Evolutionary conservation across 768 basidiomycete genomes (phyloP), one percentile per base, ranked within the genome.

Genomic region (Hygrocybe coccinea): DNA sequence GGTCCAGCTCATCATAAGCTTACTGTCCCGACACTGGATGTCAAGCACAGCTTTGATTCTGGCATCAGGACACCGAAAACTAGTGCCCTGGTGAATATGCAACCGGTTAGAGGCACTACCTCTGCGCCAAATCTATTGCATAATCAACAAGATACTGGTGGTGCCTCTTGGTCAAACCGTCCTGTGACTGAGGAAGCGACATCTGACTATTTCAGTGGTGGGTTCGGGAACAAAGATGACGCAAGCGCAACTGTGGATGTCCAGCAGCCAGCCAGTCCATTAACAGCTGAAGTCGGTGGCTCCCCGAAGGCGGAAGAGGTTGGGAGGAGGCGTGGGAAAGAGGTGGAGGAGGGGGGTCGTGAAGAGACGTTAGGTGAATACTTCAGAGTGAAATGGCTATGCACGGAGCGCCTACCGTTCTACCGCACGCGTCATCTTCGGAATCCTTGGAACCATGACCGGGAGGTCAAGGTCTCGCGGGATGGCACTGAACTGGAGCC

Each of bases 401-500:
- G 79, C 60, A 88, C 83, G 0, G 73, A 80, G 11, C 76, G 79
- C 2, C 67, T 97, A 2, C 84, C 91, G 0, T 97, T 97, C 69
- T 71, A 76, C 58, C 81, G 81, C 44, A 87, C 87, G 34, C 79
- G 85, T 24, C 87, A 92, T 65, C 69, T 97, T 50, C 83, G 90
- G 39, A 98, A 97, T 66, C 86, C 87, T 2, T 97, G 94, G 93
- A 97, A 97, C 62, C 83, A 91, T 60, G 89, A 88, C 56, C 74
- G 82, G 49, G 85, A 89, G 64, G 78, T 90, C 44, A 88, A 90
- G 73, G 83, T 90, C 7, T 92, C 89, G 11, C 76, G 90, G 47
- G 91, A 95, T 66, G 95, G 95, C 15, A 97, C 94, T 1, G 95
- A 97, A 66, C 67, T 98, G 17, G 95, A 97, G 66, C 92, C 94